These are phyloP conservation scores for Akebia trifoliata DNA, from an alignment of 164 flowering plant species.

Conservation along the genomic window DNA sequence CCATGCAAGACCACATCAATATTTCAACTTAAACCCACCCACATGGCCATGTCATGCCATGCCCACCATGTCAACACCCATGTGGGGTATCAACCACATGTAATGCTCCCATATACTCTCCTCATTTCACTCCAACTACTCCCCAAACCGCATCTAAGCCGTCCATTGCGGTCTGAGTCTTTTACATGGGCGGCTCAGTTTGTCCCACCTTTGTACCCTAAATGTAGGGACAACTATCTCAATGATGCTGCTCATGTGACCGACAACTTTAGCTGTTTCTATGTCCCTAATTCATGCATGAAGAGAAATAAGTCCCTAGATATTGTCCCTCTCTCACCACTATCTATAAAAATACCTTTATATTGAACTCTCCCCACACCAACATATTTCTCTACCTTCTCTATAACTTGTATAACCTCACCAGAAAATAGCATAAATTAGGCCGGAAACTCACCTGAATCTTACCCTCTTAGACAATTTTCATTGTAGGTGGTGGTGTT, in stretches of 20 bases:
- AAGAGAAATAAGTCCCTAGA: conserved; percentile 20
- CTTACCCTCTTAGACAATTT: too few relatives aligned
- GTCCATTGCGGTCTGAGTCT: conserved; percentile 16
- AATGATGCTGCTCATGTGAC: conserved; percentile 28
- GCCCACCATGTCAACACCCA: not conserved
- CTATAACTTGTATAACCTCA: not conserved
- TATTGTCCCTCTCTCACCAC: conserved; percentile 12
- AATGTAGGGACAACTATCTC: conserved; percentile 20
- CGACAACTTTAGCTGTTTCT: conserved; percentile 29
- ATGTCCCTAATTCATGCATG: conserved; percentile 30
- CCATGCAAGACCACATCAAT: too few relatives aligned
- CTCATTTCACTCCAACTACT: conserved; percentile 22
- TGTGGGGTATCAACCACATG: conserved; percentile 4
- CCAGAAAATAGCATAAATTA: not conserved
- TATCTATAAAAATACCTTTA: conserved; percentile 14
- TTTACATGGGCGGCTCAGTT: conserved; percentile 30
- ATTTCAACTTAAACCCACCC: too few relatives aligned
- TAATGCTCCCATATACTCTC: conserved; percentile 24
- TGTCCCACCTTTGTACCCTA: conserved; percentile 45
- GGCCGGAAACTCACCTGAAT: not conserved
- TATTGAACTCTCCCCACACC: not conserved
- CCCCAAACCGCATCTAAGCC: conserved; percentile 31
- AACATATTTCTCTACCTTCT: not conserved
- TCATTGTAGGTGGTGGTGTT: too few relatives aligned
- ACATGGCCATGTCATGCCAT: too few relatives aligned